Evolutionary conservation across 2,329 filamentous ascomycete genomes (phyloP).

Genomic region (Curvularia sp.): DNA sequence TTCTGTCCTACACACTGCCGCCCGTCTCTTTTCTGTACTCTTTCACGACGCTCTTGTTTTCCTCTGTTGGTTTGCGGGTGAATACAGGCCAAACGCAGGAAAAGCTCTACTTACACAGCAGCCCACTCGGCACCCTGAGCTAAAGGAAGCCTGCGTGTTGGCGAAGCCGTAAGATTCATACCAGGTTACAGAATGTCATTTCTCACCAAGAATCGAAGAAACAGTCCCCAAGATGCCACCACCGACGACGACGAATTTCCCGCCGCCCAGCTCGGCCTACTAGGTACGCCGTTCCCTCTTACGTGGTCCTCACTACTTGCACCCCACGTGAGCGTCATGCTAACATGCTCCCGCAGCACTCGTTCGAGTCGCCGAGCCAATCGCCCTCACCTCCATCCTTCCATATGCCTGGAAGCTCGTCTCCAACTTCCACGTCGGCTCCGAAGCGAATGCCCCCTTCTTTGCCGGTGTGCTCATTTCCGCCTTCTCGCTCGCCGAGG

Average conservation of each 20-base stretch:
- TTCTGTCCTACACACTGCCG: background rate
- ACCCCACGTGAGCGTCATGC: background rate
- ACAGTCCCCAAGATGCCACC: conserved; percentile 67
- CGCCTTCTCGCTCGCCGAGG: conserved; percentile 88
- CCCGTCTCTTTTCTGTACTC: background rate
- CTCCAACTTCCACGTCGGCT: conserved; percentile 46
- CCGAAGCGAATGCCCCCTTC: conserved; percentile 69
- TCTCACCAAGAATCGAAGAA: conserved; percentile 63
- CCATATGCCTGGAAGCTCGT: conserved; percentile 68
- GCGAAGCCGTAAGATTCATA: conserved; percentile 61
- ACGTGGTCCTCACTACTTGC: background rate
- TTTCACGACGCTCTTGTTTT: background rate
- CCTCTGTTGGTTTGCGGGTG: conserved; percentile 13
- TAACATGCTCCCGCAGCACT: conserved; percentile 66
- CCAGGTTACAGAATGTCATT: conserved; percentile 62
- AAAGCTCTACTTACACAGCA: conserved; percentile 23
- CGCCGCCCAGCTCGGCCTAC: conserved; percentile 79
- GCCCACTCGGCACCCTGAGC: conserved; percentile 13
- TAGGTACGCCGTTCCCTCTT: conserved; percentile 65
- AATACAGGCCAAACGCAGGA: conserved; percentile 23
- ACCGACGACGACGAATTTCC: conserved; percentile 71
- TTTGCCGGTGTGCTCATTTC: conserved; percentile 88
- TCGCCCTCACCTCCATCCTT: conserved; percentile 92
- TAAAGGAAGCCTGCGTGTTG: conserved; percentile 30
- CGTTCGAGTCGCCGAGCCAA: conserved; percentile 89